Conservation (phyloP, 495 filamentous ascomycete genomes). For the Extremus antarcticus region DNA sequence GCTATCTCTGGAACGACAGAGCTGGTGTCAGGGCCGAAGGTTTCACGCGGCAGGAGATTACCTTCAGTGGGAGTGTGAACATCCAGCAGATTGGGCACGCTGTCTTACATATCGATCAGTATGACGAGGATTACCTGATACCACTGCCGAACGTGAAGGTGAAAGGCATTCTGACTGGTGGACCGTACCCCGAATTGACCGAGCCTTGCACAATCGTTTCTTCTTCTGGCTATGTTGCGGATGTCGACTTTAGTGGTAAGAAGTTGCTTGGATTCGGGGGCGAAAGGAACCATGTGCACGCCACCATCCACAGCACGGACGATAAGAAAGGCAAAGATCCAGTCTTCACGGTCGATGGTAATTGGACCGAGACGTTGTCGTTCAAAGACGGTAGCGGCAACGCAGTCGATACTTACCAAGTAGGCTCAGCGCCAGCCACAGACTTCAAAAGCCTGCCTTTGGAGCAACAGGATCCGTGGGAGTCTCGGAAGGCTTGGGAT, state of each 20-base stretch:
- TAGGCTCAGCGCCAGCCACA: conserved; percentile 18
- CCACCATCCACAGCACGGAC: conserved; percentile 13
- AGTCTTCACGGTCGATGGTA: conserved; percentile 30
- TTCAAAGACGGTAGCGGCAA: conserved; percentile 28
- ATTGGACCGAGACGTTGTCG: conserved; percentile 35
- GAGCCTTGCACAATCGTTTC: conserved; percentile 32
- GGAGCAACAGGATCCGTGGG: conserved; percentile 35
- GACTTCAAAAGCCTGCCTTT: conserved; percentile 26
- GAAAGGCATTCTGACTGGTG: conserved; percentile 34
- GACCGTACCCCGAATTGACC: conserved; percentile 31
- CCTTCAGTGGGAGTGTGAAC: conserved; percentile 24
- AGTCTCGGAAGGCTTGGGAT: conserved; percentile 35
- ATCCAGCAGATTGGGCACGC: conserved; percentile 29
- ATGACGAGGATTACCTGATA: conserved; percentile 41
- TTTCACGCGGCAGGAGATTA: conserved; percentile 26
- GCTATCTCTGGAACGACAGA: conserved; percentile 27
- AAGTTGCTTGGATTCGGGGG: conserved; percentile 26
- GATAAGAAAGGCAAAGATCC: conserved; percentile 10
- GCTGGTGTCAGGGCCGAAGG: conserved; percentile 23
- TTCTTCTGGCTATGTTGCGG: conserved; percentile 29
- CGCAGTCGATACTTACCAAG: conserved; percentile 17
- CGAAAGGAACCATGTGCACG: conserved; percentile 24
- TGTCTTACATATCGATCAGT: conserved; percentile 34
- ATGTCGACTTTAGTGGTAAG: conserved; percentile 33
- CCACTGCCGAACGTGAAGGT: conserved; percentile 37